A percentile compares a stretch with the other conserved stretches of the same genome.
Conservation (phyloP, 2,329 filamentous ascomycete species). For the Fonsecaea pedrosoi region DNA sequence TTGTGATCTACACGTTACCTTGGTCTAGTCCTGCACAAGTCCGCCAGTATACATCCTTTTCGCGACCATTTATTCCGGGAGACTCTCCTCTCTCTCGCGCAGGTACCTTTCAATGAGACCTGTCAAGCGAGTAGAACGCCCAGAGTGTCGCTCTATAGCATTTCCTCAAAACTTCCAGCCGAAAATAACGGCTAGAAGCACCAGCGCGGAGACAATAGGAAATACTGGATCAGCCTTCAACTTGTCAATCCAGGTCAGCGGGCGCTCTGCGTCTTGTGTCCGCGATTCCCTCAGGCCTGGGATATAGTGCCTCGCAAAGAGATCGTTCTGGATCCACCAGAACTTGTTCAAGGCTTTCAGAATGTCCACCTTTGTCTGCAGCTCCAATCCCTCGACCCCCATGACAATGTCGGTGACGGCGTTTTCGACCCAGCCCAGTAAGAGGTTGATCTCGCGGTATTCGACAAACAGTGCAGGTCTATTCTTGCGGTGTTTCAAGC, state of each 20-base stretch:
- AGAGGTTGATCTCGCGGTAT: conserved; percentile 41
- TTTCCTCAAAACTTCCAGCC: conserved; percentile 3
- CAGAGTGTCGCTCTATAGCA: not conserved
- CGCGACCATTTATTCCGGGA: not conserved
- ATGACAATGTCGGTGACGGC: conserved; percentile 42
- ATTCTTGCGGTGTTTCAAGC: conserved; percentile 41
- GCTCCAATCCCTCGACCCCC: conserved; percentile 40
- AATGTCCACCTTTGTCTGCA: conserved; percentile 39
- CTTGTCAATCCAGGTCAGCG: conserved; percentile 11
- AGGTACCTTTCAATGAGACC: not conserved
- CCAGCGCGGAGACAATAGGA: conserved; percentile 13
- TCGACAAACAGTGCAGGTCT: conserved; percentile 42
- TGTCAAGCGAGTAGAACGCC: not conserved
- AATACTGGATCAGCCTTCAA: conserved; percentile 8
- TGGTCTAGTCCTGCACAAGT: not conserved
- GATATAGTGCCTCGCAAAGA: conserved; percentile 43
- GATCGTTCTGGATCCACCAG: conserved; percentile 45
- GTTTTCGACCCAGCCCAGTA: conserved; percentile 43
- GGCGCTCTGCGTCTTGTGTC: not conserved
- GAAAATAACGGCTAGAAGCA: conserved; percentile 4
- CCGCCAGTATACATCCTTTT: not conserved
- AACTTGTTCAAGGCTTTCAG: conserved; percentile 43
- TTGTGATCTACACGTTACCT: not conserved
- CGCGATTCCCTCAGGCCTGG: conserved; percentile 5
- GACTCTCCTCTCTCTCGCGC: not conserved